Evolutionary conservation across 2,329 filamentous ascomycete species (phyloP).

Genomic region (Arthrobotrys iridis): DNA sequence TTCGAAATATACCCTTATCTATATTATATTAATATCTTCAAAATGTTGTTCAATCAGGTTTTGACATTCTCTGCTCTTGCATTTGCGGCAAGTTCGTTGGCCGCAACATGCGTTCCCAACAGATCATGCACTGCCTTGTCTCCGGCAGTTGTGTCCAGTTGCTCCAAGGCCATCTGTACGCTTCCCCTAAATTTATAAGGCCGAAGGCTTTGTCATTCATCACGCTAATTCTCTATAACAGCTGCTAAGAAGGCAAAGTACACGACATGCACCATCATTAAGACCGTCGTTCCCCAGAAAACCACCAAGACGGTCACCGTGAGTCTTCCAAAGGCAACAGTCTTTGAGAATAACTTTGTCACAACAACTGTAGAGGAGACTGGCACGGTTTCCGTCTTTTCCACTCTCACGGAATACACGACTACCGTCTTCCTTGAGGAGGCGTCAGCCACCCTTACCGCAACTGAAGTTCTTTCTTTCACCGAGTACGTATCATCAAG

Average conservation of each 20-base stretch:
- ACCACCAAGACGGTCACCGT: slow-evolving; percentile 22
- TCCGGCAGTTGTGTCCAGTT: slow-evolving; percentile 12
- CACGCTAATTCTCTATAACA: background rate
- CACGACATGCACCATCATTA: slow-evolving; percentile 35
- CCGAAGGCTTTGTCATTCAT: no score
- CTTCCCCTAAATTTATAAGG: background rate
- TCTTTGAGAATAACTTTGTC: background rate
- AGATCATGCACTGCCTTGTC: slow-evolving; percentile 25
- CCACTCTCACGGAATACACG: slow-evolving; percentile 31
- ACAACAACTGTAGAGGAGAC: slow-evolving; percentile 19
- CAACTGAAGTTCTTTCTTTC: slow-evolving; percentile 17
- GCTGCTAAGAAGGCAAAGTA: slow-evolving; percentile 34
- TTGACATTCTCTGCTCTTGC: slow-evolving; percentile 24
- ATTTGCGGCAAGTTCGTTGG: slow-evolving; percentile 28
- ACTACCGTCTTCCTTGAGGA: slow-evolving; percentile 34
- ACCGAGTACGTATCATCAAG: slow-evolving; percentile 17
- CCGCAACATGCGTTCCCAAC: slow-evolving; percentile 7
- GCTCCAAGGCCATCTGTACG: slow-evolving; percentile 33
- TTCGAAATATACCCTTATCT: background rate
- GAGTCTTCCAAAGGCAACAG: slow-evolving; percentile 7
- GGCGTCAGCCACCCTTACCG: slow-evolving; percentile 6
- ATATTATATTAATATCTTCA: slow-evolving; percentile 8
- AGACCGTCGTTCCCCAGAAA: slow-evolving; percentile 20
- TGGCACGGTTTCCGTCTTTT: slow-evolving; percentile 23
- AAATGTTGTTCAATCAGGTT: slow-evolving; percentile 36